A percentile compares a stretch with the other conserved stretches of the same genome.
phyloP scores from a whole-genome alignment of 2,329 filamentous ascomycete species.

The Aureobasidium namibiae region DNA sequence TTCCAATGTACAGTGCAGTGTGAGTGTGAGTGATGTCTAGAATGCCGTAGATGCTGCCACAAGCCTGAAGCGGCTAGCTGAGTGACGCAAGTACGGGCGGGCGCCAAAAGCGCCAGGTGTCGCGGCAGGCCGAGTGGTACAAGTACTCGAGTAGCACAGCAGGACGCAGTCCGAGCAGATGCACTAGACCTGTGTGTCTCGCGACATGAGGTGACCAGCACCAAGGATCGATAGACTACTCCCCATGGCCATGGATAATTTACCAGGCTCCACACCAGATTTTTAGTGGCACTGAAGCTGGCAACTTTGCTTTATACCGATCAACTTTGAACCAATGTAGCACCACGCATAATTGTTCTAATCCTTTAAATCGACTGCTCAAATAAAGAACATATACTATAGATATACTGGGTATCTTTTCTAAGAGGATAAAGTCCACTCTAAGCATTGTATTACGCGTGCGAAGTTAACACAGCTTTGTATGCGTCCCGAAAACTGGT shows the following conservation, averaged over 20 bases:
- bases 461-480: too few species aligned
- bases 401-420: too few species aligned
- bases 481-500: too few species aligned
- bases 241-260: neutral
- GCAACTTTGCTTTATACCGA: too few species aligned
- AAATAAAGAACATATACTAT: too few species aligned
- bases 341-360: too few species aligned
- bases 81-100: neutral
- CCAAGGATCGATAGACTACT: neutral
- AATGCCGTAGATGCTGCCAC: neutral
- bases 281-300: too few species aligned
- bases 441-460: too few species aligned
- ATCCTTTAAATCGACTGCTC: too few species aligned
- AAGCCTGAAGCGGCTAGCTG: neutral
- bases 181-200: neutral
- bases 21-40: slow-evolving; percentile 3
- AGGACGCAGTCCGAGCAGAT: slow-evolving; percentile 1
- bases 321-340: too few species aligned
- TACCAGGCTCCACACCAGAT: too few species aligned
- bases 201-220: neutral
- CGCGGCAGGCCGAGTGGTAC: slow-evolving; percentile 1
- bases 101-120: neutral
- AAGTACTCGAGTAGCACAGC: neutral
- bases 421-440: too few species aligned
- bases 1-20: neutral